Evolutionary conservation across 2,329 filamentous ascomycete species (phyloP), one percentile per base, ranked within the genome.

Genomic region (Monascus ruber): DNA sequence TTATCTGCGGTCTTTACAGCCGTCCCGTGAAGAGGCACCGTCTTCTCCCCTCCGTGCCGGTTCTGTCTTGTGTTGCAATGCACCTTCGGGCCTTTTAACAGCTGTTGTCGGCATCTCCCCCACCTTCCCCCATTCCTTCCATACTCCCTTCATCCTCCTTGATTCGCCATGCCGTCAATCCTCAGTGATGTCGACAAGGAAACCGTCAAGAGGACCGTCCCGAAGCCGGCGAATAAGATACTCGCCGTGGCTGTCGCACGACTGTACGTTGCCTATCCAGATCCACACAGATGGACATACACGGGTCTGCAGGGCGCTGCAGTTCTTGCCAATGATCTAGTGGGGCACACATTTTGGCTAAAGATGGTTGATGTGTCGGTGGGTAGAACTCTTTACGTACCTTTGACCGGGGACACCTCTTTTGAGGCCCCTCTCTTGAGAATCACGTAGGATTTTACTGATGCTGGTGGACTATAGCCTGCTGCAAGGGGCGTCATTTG

Each of bases 321-420:
- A 29, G 89, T 95, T 38, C 77, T 98, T 47, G 83, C 86, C 50
- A 94, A 96, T 62, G 91, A 98, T 59, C 68, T 94, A 31, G 87
- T 96, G 26, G 91, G 91, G 48, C 83, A 94, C 62, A 95, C 91
- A 1, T 94, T 88, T 65, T 98, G 89, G 86, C 70, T 98, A 51
- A 98, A 98, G 71, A 72, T 98, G 67, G 91, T 98, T 37, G 91
- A 98, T 62, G 80, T 98, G 41, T 95, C 87, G 59, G 87, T 94
- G 73, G 57, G 81, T 71, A 39, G 11, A 37, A 8, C 11, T 27
- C 28, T n/a, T 17, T 17, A n/a, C 6, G 31, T 26, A 34, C 11
- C 35, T 38, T 34, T 41, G 47, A 26, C 44, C 47, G 33, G 17
- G 17, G 17, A 2, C 17, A 3, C 17, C 17, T 17, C 17, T 17